Base-by-base conservation (phyloP, 495 filamentous ascomycete genomes). In the Penicillium bovifimosum region DNA sequence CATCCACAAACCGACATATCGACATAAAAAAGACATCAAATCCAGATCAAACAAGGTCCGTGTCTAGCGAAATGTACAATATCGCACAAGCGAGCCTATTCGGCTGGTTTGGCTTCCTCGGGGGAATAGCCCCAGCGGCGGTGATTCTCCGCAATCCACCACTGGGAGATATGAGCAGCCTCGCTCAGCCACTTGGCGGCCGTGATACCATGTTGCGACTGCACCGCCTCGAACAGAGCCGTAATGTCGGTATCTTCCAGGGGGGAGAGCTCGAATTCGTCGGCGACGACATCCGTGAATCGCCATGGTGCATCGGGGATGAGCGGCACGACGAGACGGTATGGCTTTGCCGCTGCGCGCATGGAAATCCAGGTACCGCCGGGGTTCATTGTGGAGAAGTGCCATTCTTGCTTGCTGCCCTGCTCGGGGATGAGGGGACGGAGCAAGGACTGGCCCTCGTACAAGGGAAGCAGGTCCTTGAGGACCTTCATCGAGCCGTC, bases 331-430 rank as follows among this genome's bases (percentile, higher is more conserved):
- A 75, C 65, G 0, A 76, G 58, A 9, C 73, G 64, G 48, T 59
- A 65, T 0, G 64, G 71, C 7, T 63, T 41, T 3, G 59, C 45
- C 7, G 73, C 68, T 8, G 68, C 67, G 13, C 68, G 64, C 20
- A 73, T 54, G 31, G 63, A 60, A 4, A 75, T 35, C 58, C 64
- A 55, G 4, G 68, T 60, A 10, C 73, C 69, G 1, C 73, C 73
- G 0, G 73, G 64, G 40, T 74, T 75, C 39, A 76, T 66, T 36
- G 69, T 68, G 24, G 63, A 63, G 53, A 76, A 71, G 18, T 73
- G 69, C 71, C 71, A 76, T 17, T 64, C 56, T 47, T 60, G 60
- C 29, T 52, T 50, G 16, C 48, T 46, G 9, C 58, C 46, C 20
- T 58, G n/a, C 13, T 60, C 57, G 6, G 51, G 35, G 13, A 58